These are phyloP conservation scores for Fraxinus platypoda DNA, from an alignment of 305 asterid species.

Conservation along the genomic window DNA sequence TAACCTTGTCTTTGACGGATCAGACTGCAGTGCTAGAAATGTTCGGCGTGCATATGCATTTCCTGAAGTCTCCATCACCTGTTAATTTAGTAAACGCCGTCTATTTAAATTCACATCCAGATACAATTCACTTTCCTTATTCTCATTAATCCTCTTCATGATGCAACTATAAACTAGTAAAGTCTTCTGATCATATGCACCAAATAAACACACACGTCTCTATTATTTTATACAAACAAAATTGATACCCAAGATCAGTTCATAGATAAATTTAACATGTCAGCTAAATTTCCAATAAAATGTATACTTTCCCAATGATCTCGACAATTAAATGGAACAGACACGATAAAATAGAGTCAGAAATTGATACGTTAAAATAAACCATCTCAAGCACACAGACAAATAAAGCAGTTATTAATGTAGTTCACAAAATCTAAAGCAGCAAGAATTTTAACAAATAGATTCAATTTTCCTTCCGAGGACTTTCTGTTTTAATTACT, in stretches of 20 bases:
- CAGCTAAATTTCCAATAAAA: neutral
- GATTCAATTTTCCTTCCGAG: neutral
- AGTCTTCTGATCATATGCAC: neutral
- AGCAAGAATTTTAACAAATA: neutral
- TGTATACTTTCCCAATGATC: neutral
- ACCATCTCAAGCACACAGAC: constrained; percentile 9
- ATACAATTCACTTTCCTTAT: neutral
- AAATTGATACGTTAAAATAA: neutral
- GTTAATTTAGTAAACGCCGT: constrained; percentile 20
- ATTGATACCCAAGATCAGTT: neutral
- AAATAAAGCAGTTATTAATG: neutral
- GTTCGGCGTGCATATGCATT: constrained; percentile 53
- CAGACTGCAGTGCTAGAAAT: constrained; percentile 60
- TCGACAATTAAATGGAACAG: neutral
- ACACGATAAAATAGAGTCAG: neutral
- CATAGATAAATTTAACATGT: neutral
- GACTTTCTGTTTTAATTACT: neutral
- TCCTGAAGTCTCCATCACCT: constrained; percentile 53
- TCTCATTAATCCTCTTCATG: neutral
- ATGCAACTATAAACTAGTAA: neutral
- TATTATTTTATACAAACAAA: neutral
- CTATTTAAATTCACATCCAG: constrained; percentile 6
- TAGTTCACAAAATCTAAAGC: neutral
- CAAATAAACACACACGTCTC: neutral
- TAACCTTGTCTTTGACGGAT: constrained; percentile 63